Evolutionary conservation across 306 rosid species (phyloP), one percentile per base, ranked within the genome.

Genomic region (Leucaena leucocephala): DNA sequence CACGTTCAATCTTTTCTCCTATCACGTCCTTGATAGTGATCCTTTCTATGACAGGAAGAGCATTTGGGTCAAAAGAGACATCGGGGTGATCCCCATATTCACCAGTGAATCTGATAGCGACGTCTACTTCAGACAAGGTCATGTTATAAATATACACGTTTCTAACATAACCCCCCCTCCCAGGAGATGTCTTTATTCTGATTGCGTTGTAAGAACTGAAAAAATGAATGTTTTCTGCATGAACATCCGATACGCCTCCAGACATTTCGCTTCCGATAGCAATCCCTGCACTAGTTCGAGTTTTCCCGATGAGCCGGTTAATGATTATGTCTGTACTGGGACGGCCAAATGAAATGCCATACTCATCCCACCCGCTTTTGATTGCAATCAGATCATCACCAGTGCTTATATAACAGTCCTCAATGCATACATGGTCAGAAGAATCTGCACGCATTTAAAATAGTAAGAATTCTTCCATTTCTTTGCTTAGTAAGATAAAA

Each of bases 231-330:
- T 87, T 82, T 77, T 88, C 89, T 15, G 81, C 97, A 79, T 64
- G 87, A 74, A 92, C 92, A 44, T 90, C 81, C 34, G 94, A 90
- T 54, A 92, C 87, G 35, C 95, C 97, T 21, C 97, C 97, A 3
- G 93, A 92, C 97, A 92, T 92, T 85, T 92, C 97, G 19, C 97
- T 92, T 77, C 97, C 97, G 11, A 92, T 90, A 8, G 97, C 84
- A 16, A 92, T 90, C 44, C 94, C 94, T 57, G 97, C 90, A 33
- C 93, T 87, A 38, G 77, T 72, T 75, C 21, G 78, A 63, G 91
- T 82, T 84, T 43, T 79, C 12, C 97, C 91, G 0, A 75, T 46
- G 10, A 92, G 85, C 82, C 97, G 79, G 69, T 63, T 82, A 72
- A 92, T 87, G 73, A 76, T 66, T 13, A 92, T 88, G 77, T 89